Percentiles rank a stretch among this genome's conserved stretches.
These are phyloP conservation scores for Phaeosphaeria sp. DNA, from an alignment of 2,329 filamentous ascomycete genomes.

Conservation along the genomic window DNA sequence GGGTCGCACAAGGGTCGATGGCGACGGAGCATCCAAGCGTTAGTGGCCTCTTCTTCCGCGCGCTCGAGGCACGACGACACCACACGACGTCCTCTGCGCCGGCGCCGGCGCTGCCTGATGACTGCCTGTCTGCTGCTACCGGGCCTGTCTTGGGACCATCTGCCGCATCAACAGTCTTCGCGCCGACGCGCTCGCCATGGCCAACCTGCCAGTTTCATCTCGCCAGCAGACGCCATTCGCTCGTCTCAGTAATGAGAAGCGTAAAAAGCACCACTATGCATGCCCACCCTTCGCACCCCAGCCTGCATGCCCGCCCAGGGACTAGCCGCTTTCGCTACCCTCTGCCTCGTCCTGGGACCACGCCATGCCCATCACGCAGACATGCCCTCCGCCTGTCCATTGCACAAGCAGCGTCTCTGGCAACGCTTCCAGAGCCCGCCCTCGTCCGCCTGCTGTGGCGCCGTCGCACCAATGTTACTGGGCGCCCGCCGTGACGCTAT, in stretches of 20 bases:
- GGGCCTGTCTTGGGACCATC: not conserved
- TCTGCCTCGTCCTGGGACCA: not conserved
- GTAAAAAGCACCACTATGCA: not conserved
- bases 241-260: constrained; percentile 1
- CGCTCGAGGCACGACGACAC: not conserved
- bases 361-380: not conserved
- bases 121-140: not conserved
- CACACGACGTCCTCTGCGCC: no score
- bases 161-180: not conserved
- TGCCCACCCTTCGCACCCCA: not conserved
- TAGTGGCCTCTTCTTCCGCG: not conserved
- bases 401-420: not conserved
- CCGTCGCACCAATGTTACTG: not conserved
- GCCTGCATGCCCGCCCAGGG: not conserved
- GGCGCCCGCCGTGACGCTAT: not conserved
- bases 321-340: not conserved
- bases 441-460: not conserved
- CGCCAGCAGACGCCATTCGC: not conserved
- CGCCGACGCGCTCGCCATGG: not conserved
- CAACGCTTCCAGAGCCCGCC: not conserved
- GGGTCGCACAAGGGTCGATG: not conserved
- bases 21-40: not conserved
- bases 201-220: not conserved
- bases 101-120: not conserved
- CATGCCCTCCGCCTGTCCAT: not conserved